These are phyloP conservation scores for Solanum chilense DNA, from an alignment of 257 asterid species.

Conservation along the genomic window DNA sequence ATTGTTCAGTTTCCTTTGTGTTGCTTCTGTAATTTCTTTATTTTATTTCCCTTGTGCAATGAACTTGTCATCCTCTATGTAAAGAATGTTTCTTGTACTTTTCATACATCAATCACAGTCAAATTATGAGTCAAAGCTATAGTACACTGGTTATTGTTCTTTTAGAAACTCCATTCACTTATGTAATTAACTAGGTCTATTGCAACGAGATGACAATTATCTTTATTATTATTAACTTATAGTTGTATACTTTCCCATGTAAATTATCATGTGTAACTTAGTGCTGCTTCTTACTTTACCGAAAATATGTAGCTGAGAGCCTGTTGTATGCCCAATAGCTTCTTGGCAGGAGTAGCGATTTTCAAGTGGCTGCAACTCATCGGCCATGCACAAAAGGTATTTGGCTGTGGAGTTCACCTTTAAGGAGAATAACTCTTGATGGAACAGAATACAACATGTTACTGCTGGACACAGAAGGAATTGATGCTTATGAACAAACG, in stretches of 20 bases:
- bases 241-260: not conserved
- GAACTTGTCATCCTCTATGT: not conserved
- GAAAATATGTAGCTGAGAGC: not conserved
- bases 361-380: constrained; percentile 95
- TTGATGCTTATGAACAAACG: constrained; percentile 98
- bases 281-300: not conserved
- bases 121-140: not conserved
- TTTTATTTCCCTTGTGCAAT: not conserved
- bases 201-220: not conserved
- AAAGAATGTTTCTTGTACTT: not conserved
- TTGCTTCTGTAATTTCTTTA: not conserved
- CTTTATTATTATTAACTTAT: not conserved
- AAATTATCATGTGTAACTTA: not conserved
- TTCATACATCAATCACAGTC: not conserved
- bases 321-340: constrained; percentile 37
- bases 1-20: not conserved
- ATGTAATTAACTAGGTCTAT: not conserved
- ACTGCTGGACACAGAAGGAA: constrained; percentile 93
- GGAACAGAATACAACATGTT: constrained; percentile 88
- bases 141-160: not conserved
- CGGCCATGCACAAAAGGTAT: constrained; percentile 98
- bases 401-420: constrained; percentile 98
- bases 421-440: constrained; percentile 81
- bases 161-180: not conserved
- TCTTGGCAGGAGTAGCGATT: constrained; percentile 97